phyloP scores from a whole-genome alignment of 1,139 yeast genomes.

The Protomyces pachydermus region DNA sequence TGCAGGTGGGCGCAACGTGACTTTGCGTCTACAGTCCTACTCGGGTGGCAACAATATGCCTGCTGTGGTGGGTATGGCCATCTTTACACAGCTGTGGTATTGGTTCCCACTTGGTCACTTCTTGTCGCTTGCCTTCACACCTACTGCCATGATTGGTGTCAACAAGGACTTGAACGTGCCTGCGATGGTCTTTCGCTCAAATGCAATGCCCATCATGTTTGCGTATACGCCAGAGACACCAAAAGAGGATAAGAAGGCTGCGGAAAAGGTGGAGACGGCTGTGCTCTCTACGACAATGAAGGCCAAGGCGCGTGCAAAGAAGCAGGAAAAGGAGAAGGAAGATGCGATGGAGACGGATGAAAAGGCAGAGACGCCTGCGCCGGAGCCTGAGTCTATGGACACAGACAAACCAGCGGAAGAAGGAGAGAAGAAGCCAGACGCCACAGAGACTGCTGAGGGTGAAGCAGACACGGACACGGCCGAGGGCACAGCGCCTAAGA shows the following conservation, averaged over 20 bases:
- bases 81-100: conserved; percentile 93
- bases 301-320: conserved; percentile 87
- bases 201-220: conserved; percentile 71
- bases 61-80: conserved; percentile 85
- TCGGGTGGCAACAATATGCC: conserved; percentile 86
- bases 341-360: conserved; percentile 41
- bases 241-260: conserved; percentile 72
- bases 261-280: conserved; percentile 88
- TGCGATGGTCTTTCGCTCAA: conserved; percentile 72
- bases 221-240: conserved; percentile 88
- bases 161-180: conserved; percentile 84
- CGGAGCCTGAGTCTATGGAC: conserved; percentile 41
- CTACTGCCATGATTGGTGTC: conserved; percentile 86
- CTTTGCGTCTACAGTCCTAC: conserved; percentile 85
- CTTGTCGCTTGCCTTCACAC: conserved; percentile 83
- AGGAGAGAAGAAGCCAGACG: conserved; percentile 31
- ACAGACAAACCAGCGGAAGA: conserved; percentile 35
- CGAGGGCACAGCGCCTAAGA: conserved; percentile 36
- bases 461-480: conserved; percentile 7
- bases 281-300: conserved; percentile 88
- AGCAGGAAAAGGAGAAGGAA: conserved; percentile 49
- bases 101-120: conserved; percentile 98
- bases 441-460: conserved; percentile 10
- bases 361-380: conserved; percentile 24
- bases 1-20: conserved; percentile 98